Percentiles rank a stretch among this genome's conserved stretches.
These are phyloP conservation scores for Neovahlkampfia damariscottae DNA, from an alignment of 78 protist species.

Conservation along the genomic window DNA sequence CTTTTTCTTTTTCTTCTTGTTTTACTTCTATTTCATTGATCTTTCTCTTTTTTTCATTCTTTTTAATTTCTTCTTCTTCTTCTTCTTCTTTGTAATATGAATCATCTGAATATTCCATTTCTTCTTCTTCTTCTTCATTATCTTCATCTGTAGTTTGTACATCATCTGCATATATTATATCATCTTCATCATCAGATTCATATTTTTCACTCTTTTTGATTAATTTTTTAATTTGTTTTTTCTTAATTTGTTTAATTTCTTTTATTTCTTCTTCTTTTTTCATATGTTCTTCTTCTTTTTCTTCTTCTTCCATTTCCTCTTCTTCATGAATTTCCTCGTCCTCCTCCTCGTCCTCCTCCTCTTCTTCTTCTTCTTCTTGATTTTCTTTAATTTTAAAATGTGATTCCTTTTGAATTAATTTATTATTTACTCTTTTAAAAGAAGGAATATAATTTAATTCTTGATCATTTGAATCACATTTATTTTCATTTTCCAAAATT, in stretches of 20 bases:
- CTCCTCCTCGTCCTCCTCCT: not conserved
- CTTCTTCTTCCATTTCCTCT: slow-evolving; percentile 1
- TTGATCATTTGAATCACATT: no score
- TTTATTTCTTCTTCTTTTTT: not conserved
- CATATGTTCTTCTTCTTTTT: not conserved
- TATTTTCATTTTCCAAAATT: no score
- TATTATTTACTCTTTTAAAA: not conserved
- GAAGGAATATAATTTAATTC: no score
- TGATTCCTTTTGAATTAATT: not conserved
- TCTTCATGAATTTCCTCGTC: slow-evolving; percentile 1
- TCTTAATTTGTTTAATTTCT: not conserved
- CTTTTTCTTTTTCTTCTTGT: no score
- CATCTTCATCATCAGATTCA: not conserved
- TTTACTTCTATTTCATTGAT: no score
- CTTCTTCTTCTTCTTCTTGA: not conserved
- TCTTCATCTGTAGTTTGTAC: no score
- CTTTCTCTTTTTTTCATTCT: no score
- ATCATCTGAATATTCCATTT: not conserved
- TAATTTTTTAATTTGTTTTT: not conserved
- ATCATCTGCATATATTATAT: no score
- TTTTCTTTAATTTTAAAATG: not conserved
- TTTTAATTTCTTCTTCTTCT: not conserved
- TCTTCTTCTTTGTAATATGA: not conserved
- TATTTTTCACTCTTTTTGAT: not conserved
- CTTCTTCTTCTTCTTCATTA: not conserved